phyloP scores from a whole-genome alignment of 1,284 basidiomycete genomes.

The Macrocystidia cucumis region DNA sequence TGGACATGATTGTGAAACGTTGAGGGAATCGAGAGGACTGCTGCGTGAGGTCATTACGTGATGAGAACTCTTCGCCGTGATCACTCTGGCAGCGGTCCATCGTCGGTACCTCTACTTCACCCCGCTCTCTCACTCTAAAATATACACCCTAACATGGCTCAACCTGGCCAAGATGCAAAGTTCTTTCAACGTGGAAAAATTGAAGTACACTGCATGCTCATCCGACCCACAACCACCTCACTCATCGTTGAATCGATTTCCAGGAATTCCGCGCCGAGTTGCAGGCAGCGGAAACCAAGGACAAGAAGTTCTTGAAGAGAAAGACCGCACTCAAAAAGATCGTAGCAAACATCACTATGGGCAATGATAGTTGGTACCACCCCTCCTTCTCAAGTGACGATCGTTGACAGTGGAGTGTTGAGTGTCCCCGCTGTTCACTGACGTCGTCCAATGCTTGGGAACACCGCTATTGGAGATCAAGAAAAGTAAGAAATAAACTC shows the following conservation, averaged over 20 bases:
- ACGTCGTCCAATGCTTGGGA: constrained; percentile 84
- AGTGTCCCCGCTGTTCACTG: constrained; percentile 93
- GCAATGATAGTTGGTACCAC: constrained; percentile 78
- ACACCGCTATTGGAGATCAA: constrained; percentile 94
- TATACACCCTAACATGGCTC: constrained; percentile 35
- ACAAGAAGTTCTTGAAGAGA: constrained; percentile 89
- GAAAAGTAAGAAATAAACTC: constrained; percentile 70
- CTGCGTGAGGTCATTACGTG: no score
- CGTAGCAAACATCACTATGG: constrained; percentile 94
- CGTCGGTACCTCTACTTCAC: no score
- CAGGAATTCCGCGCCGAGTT: constrained; percentile 86
- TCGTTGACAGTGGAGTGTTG: constrained; percentile 15
- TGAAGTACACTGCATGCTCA: constrained; percentile 47
- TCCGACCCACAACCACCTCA: no score
- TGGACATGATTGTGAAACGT: constrained; percentile 1
- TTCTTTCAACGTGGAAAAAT: constrained; percentile 90
- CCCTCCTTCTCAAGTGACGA: constrained; percentile 16
- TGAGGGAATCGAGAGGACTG: constrained; percentile 3
- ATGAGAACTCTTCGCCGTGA: constrained; percentile 4
- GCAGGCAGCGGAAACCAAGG: constrained; percentile 83
- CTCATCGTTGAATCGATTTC: no score
- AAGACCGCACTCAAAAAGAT: constrained; percentile 94
- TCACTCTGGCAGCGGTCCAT: no score
- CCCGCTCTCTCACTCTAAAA: background rate
- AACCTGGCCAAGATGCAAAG: constrained; percentile 78